Evolutionary conservation across 2,329 filamentous ascomycete species (phyloP), one percentile per base, ranked within the genome.

Genomic region (Arthrobotrys conoides): DNA sequence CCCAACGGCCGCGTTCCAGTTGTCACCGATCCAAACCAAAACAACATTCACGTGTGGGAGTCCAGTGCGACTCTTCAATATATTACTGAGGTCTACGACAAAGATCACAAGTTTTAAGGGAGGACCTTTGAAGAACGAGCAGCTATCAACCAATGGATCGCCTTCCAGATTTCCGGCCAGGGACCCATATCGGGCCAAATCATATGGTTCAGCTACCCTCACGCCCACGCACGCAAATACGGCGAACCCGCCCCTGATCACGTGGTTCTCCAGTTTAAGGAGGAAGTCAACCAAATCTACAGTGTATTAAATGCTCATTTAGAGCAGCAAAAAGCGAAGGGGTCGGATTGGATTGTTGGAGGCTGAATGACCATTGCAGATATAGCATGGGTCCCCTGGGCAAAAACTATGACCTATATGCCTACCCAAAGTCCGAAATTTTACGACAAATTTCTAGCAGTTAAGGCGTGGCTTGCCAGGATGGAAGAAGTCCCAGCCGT

Each of bases 51-150:
- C 0, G 83, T 87, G 48, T 88, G 86, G 85, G 87, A 88, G 81
- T 86, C 85, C 16, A 86, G 86, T 24, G 87, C 87, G 10, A 87
- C 88, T 81, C 81, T 88, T 72, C 84, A 86, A 73, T 88, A 88
- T 72, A 81, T 88, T 22, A 80, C 86, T 69, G 84, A 85, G 33
- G 83, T 80, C 10, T 88, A 88, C 83, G 86, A 88, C 82, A 85
- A 81, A 44, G 81, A 85, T 6, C 80, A 84, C 44, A 85, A 83
- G 70, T 73, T 55, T 64, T 73, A 53, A 27, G 69, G 69, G 51
- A 73, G 61, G 22, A 63, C 86, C 75, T 80, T 85, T 27, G 53
- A 80, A 59, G 71, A 79, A 83, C 82, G 85, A 82, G 81, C 84
- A 0, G 18, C 55, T 0, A 72, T 78, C 63, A 78, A 78, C 36